These are phyloP conservation scores for Aspergillus bombycis DNA, from an alignment of 2,329 filamentous ascomycete species.

Conservation along the genomic window DNA sequence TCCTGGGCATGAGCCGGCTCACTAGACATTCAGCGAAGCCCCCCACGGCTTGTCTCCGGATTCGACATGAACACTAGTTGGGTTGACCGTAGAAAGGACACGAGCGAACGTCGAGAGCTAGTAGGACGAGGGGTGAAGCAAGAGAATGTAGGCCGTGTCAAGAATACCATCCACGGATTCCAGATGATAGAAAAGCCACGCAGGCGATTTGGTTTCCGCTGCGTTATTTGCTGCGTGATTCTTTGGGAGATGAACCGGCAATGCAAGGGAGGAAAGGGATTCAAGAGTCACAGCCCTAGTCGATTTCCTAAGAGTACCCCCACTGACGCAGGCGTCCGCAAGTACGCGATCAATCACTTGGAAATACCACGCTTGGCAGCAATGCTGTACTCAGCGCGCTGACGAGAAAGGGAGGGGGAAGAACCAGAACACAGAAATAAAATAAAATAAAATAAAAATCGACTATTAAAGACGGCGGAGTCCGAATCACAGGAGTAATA, in stretches of 20 bases:
- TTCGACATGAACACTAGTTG: conserved; percentile 33
- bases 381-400: conserved; percentile 24
- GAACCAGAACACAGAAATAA: not conserved
- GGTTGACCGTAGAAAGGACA: conserved; percentile 21
- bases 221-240: conserved; percentile 20
- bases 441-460: not conserved
- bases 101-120: conserved; percentile 8
- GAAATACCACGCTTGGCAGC: conserved; percentile 27
- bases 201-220: conserved; percentile 18
- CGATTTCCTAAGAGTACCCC: conserved; percentile 21
- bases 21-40: conserved; percentile 34
- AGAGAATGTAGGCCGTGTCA: conserved; percentile 15
- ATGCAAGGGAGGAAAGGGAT: conserved; percentile 33
- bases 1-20: conserved; percentile 39
- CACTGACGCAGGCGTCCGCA: conserved; percentile 32
- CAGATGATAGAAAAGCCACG: conserved; percentile 22
- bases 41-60: conserved; percentile 26
- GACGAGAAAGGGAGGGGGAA: conserved; percentile 9
- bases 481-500: conserved; percentile 22
- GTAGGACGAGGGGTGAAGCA: conserved; percentile 7
- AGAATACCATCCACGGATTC: conserved; percentile 24
- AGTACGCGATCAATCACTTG: conserved; percentile 26
- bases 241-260: conserved; percentile 17
- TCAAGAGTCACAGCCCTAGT: conserved; percentile 28
- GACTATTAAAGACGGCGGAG: conserved; percentile 17